Evolutionary conservation across 495 filamentous ascomycete species (phyloP), one percentile per base, ranked within the genome.

Genomic region (Annulohypoxylon maeteangense): DNA sequence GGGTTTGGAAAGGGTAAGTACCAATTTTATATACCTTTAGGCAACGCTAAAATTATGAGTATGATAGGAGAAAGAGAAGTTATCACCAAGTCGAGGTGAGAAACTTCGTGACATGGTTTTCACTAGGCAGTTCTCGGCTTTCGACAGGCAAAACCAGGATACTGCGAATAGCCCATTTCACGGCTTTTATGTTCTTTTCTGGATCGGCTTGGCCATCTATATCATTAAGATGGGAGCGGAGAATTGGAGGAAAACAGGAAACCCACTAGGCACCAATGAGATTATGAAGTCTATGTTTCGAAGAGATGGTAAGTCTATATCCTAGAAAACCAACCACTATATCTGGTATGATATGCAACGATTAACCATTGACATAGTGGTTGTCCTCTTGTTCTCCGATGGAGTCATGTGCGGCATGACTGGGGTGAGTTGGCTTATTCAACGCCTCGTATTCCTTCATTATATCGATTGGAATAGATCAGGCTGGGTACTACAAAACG

Each of bases 171-270:
- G 85, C 23, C 86, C 87, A 7, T 93, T 92, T 67, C 87, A 91
- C 71, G 91, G 91, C 31, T 93, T 93, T 78, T 93, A 91, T 68
- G 90, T 89, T 1, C 84, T 93, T 4, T 92, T 93, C 78, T 93
- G 91, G 86, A 83, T 93, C 51, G 83, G 83, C 3, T 87, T 91
- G 65, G 82, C 82, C 22, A 75, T 92, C 53, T 80, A 90, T 70
- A 81, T 91, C 29, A 63, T 92, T 42, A 87, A 87, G 74, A 81
- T 90, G 32, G 87, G 82, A 7, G 88, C 87, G 57, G 86, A 89
- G 36, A 93, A 92, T 74, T 93, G 85, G 80, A 81, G 83, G 44
- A 75, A 76, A 18, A 80, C 88, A 64, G 91, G 91, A 22, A 89
- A 79, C 53, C 80, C 87, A 23, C 84, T 92, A 38, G 91, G 90